A percentile compares a stretch with the other conserved stretches of the same genome.
phyloP scores from a whole-genome alignment of 257 asterid species.

The Primulina eburnea region DNA sequence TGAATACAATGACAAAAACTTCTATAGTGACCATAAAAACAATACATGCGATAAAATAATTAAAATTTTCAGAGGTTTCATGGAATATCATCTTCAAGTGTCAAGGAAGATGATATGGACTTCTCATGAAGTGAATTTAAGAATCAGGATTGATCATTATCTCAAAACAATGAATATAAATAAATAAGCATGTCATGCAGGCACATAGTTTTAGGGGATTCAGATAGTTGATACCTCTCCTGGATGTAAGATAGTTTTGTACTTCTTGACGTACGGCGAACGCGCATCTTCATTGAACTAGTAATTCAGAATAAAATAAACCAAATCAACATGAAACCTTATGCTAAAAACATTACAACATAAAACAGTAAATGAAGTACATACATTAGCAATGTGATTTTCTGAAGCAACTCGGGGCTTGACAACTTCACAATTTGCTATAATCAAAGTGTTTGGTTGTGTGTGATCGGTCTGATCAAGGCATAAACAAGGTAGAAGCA shows the following conservation, averaged over 20 bases:
- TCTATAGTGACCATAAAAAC: not conserved
- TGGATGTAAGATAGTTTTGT: constrained; percentile 93
- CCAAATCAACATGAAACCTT: constrained; percentile 19
- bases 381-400: constrained; percentile 79
- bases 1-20: not conserved
- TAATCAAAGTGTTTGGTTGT: constrained; percentile 90
- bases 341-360: not conserved
- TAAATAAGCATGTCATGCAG: not conserved
- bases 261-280: constrained; percentile 91
- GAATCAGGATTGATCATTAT: not conserved
- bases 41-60: not conserved
- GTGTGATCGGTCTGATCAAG: constrained; percentile 75
- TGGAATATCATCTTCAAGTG: too few relatives aligned
- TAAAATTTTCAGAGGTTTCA: not conserved
- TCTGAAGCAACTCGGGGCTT: constrained; percentile 95
- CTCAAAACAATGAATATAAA: not conserved
- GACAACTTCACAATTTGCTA: constrained; percentile 90
- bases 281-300: constrained; percentile 97
- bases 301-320: constrained; percentile 25
- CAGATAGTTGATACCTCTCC: constrained; percentile 71
- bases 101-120: too few relatives aligned
- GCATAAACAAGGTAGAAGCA: not conserved
- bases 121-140: not conserved
- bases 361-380: constrained; percentile 8
- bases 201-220: not conserved